These are phyloP conservation scores for Pterocarpus santalinus DNA, from an alignment of 306 rosid species.

Conservation along the genomic window DNA sequence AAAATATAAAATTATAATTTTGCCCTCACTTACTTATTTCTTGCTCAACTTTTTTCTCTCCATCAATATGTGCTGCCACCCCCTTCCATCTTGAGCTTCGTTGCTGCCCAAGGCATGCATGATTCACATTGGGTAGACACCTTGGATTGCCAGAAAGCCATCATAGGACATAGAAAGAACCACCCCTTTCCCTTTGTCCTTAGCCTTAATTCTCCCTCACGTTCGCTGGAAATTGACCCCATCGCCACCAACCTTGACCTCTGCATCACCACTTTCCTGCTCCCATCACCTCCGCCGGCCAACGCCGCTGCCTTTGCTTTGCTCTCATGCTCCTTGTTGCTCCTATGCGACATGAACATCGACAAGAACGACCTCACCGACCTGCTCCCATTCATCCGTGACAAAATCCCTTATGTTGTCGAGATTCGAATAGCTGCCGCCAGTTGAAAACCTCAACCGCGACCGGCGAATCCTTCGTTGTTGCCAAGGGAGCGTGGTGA, in stretches of 20 bases:
- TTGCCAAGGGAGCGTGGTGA: too few relatives aligned
- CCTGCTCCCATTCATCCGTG: conserved; percentile 50
- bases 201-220: conserved; percentile 44
- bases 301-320: conserved; percentile 54
- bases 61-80: too few relatives aligned
- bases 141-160: conserved; percentile 83
- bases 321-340: conserved; percentile 46
- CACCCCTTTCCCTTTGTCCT: conserved; percentile 70
- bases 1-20: too few relatives aligned
- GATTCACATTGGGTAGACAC: conserved; percentile 39
- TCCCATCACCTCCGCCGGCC: conserved; percentile 42
- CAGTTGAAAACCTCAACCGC: conserved; percentile 68
- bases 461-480: conserved; percentile 62
- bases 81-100: too few relatives aligned
- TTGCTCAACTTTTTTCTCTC: too few relatives aligned
- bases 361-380: conserved; percentile 83
- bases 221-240: conserved; percentile 43
- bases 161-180: conserved; percentile 91
- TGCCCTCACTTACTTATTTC: too few relatives aligned
- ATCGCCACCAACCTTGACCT: conserved; percentile 83
- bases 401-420: conserved; percentile 50
- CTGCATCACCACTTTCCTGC: conserved; percentile 66
- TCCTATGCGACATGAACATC: conserved; percentile 59
- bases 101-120: too few relatives aligned
- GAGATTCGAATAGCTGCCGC: conserved; percentile 45